Percentiles rank a stretch among this genome's conserved stretches.
Conservation (phyloP, 2,329 filamentous ascomycete species). For the Xylariaceae sp. region DNA sequence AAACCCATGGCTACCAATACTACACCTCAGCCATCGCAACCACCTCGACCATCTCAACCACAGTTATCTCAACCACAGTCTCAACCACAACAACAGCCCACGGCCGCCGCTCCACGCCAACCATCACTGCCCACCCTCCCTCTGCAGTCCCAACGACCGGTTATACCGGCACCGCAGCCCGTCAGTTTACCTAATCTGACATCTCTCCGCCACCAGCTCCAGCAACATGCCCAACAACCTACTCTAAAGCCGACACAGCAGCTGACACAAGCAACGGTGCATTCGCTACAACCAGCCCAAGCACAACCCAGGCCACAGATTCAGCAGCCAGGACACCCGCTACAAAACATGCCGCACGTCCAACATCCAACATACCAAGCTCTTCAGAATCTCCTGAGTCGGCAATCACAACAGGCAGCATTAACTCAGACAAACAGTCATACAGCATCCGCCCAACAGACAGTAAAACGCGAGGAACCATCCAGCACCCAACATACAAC, state of each 20-base stretch:
- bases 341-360: no score
- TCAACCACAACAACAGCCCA: slow-evolving; percentile 20
- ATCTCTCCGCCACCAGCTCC: slow-evolving; percentile 11
- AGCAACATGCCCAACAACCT: slow-evolving; percentile 10
- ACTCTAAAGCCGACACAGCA: slow-evolving; percentile 4
- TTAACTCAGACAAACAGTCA: slow-evolving; percentile 9
- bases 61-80: slow-evolving; percentile 17
- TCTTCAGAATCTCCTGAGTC: background rate
- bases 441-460: slow-evolving; percentile 3
- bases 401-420: slow-evolving; percentile 4
- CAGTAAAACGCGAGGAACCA: slow-evolving; percentile 9
- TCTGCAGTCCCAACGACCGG: slow-evolving; percentile 21
- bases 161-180: slow-evolving; percentile 28
- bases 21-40: slow-evolving; percentile 18
- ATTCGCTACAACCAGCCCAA: no score
- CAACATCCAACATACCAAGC: no score
- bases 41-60: slow-evolving; percentile 21
- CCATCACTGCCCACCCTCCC: slow-evolving; percentile 15
- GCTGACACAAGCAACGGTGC: no score
- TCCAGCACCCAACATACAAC: slow-evolving; percentile 7
- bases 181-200: slow-evolving; percentile 27
- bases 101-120: slow-evolving; percentile 18
- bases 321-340: no score
- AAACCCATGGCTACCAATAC: slow-evolving; percentile 15
- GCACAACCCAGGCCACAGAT: no score